Conservation (phyloP, 208 protist species). For the Plasmodiophora brassicae region DNA sequence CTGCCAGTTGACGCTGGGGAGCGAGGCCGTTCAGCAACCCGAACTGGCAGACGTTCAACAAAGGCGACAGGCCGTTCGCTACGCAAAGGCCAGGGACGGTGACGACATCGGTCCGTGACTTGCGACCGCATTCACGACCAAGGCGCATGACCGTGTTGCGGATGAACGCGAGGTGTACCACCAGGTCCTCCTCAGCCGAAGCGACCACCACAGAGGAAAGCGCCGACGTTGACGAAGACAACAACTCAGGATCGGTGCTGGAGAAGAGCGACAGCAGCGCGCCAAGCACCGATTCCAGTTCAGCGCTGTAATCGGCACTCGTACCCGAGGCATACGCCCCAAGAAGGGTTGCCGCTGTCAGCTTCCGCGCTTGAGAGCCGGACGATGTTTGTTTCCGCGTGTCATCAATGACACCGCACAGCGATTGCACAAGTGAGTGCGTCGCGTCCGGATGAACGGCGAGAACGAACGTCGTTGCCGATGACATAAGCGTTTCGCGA, state of each 20-base stretch:
- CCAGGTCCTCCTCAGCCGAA: background rate
- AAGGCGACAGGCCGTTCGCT: constrained; percentile 60
- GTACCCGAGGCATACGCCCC: background rate
- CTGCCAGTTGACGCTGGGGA: constrained; percentile 60
- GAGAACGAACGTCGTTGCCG: background rate
- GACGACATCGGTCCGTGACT: background rate
- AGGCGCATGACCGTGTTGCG: background rate
- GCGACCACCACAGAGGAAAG: background rate
- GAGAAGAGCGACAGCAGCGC: background rate
- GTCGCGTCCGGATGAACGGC: background rate
- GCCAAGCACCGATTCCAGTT: background rate
- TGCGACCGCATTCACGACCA: background rate
- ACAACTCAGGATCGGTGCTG: background rate
- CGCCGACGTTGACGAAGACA: background rate
- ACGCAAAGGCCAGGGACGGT: constrained; percentile 59
- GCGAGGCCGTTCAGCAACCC: constrained; percentile 61
- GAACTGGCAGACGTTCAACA: constrained; percentile 67
- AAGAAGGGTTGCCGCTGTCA: background rate
- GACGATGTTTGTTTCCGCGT: background rate
- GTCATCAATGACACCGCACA: background rate
- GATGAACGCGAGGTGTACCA: background rate
- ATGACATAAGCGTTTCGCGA: background rate
- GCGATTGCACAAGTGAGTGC: background rate
- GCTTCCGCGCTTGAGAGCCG: background rate
- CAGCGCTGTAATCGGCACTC: background rate